Base-by-base conservation (phyloP, 2,329 filamentous ascomycete genomes). In the Penicillium sumatraense region DNA sequence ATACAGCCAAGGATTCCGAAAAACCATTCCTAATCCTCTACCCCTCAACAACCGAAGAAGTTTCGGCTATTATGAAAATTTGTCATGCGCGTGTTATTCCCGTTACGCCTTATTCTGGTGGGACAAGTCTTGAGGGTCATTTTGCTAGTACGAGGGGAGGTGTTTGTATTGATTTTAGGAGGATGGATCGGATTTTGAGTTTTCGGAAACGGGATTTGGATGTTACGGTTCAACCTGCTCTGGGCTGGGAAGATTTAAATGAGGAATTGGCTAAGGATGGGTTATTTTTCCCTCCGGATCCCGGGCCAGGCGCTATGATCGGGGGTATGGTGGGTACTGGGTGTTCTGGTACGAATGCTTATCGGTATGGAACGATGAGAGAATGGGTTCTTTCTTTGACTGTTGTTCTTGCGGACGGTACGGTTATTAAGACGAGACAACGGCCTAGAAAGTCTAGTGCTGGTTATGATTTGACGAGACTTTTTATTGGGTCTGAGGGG, bases 341-440 rank as follows among this genome's bases (percentile, higher is more conserved):
- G 42, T 81, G 79, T 59, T 80, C 78, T 4, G 92, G 92, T 56
- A 96, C 92, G 13, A 96, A 96, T 72, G 88, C 92, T 14, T 96
- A 96, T 78, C 84, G 92, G 54, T 96, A 96, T 72, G 93, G 92
- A 59, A 96, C 92, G 2, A 96, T 96, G 91, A 87, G 90, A 59
- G 92, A 96, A 71, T 96, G 92, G 92, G 93, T 96, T 11, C 78
- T 96, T 20, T 89, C 85, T 51, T 76, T 96, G 62, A 96, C 92
- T 0, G 90, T 96, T 3, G 92, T 96, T 10, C 82, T 96, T 66
- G 92, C 92, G 16, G 93, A 96, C 73, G 92, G 92, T 47, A 96
- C 92, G 1, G 76, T 96, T 49, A 88, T 97, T 76, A 93, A 93
- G 80, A 97, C 93, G 10, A 83, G 90, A 59, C 91, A 96, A 74